Evolutionary conservation across 2,329 filamentous ascomycete species (phyloP), one percentile per base, ranked within the genome.

Genomic region (Clonostachys chloroleuca): DNA sequence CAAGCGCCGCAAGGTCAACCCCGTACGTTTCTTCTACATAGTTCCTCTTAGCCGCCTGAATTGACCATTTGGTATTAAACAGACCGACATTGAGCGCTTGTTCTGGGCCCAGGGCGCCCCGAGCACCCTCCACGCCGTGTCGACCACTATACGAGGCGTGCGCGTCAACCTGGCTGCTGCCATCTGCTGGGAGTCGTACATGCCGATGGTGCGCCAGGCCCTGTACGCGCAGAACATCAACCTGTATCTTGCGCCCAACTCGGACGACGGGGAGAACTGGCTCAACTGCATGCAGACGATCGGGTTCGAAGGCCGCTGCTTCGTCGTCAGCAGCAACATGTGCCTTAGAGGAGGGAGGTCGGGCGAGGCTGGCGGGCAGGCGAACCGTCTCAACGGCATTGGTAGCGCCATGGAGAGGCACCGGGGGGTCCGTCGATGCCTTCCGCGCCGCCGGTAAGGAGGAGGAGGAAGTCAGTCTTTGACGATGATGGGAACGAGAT

Each of bases 161-260:
- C 83, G 82, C 52, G 69, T 96, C 50, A 92, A 89, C 48, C 78
- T 96, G 50, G 92, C 86, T 0, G 84, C 87, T 4, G 92, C 91
- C 5, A 95, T 97, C 54, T 96, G 92, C 73, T 96, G 92, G 92
- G 92, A 97, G 66, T 96, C 89, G 65, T 95, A 92, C 69, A 96
- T 96, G 91, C 92, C 92, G 0, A 72, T 96, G 16, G 74, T 96
- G 8, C 81, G 92, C 16, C 87, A 95, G 62, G 78, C 83, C 14
- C 74, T 96, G 36, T 97, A 96, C 65, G 78, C 82, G 3, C 92
- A 96, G 65, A 95, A 95, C 60, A 83, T 96, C 58, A 95, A 95
- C 63, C 70, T 96, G 12, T 96, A 92, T 66, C 80, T 96, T 3
- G 91, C 92, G 0, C 92, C 92, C 0, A 96, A 92, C 1, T 92